Base-by-base conservation (phyloP, 2,329 filamentous ascomycete species). In the Myriosclerotinia curreyana region DNA sequence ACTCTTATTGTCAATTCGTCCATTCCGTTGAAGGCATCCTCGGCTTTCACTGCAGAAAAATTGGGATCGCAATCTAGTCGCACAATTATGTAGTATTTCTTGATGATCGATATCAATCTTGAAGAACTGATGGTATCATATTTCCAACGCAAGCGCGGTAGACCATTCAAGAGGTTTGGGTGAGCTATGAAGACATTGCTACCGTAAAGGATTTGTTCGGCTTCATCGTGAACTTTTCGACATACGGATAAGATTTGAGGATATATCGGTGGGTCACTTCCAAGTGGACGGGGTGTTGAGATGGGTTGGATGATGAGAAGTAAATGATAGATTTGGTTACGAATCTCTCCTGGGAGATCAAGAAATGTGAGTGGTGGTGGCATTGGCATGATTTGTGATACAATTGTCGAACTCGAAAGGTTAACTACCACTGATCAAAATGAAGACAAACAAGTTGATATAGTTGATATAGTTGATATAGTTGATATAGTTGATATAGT, bases 321-420 rank as follows among this genome's bases (percentile, higher is more conserved):
- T 20, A 68, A 38, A 20, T 48, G n/a, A 67, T 75, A 83, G 40
- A 89, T 82, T 71, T 88, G 80, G 62, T 87, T 83, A 46, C 81
- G 80, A 4, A 89, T 79, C 69, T 89, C 86, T 2, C 79, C 78
- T 31, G 88, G 81, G 1, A 90, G 78, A 20, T 71, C 67, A 25
- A 73, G 60, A 42, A 75, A 73, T 22, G 64, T 56, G 12, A 69
- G 44, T 12, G 28, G 22, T 7, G 42, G 42, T 44, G 8, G n/a
- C 8, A 20, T 40, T 11, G 3, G 5, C 42, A 7, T 44, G 40
- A 44, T 17, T 17, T 17, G 14, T 44, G 6, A 44, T 44, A n/a
- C 17, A 44, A n/a, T n/a, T n/a, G n/a, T n/a, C n/a, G n/a, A n/a
- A n/a, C n/a, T n/a, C n/a, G n/a, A n/a, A n/a, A 31, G 28, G 5